phyloP scores from a whole-genome alignment of 1,284 basidiomycete species.

The Polyporus tsugae region DNA sequence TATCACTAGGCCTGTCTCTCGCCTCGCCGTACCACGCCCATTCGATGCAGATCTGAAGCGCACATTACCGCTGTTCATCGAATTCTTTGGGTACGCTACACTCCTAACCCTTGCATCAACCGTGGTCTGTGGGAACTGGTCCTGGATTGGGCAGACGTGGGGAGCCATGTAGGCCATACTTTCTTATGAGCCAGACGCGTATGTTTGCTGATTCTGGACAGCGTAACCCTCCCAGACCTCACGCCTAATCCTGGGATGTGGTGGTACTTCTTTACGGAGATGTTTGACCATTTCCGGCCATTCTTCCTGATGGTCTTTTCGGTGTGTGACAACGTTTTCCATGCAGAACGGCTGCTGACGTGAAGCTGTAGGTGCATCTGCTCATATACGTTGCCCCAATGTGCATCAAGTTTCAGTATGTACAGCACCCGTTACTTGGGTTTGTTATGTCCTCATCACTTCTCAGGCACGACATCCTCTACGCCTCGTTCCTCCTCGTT shows the following conservation, averaged over 20 bases:
- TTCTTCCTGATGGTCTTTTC: conserved; percentile 98
- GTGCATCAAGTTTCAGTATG: conserved; percentile 87
- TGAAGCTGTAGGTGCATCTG: conserved; percentile 73
- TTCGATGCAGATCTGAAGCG: conserved; percentile 49
- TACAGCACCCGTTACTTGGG: conserved; percentile 12
- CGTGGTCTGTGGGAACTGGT: conserved; percentile 62
- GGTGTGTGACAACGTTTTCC: conserved; percentile 51
- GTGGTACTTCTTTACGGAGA: conserved; percentile 99
- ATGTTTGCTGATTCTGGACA: conserved; percentile 19
- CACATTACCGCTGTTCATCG: conserved; percentile 50
- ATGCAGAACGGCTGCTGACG: neutral
- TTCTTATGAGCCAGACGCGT: neutral
- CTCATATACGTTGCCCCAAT: conserved; percentile 87
- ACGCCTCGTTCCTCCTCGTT: conserved; percentile 79
- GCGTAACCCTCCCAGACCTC: conserved; percentile 74
- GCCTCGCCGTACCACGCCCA: conserved; percentile 65
- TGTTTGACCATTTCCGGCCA: conserved; percentile 97
- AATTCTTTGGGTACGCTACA: conserved; percentile 60
- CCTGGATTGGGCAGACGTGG: conserved; percentile 84
- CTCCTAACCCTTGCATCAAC: conserved; percentile 59
- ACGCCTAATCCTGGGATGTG: conserved; percentile 95
- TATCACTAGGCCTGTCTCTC: conserved; percentile 64
- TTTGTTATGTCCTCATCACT: neutral
- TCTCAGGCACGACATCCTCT: conserved; percentile 83
- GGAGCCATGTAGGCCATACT: conserved; percentile 69